phyloP scores from a whole-genome alignment of 441 rosid genomes.

The Omphalea diandra region DNA sequence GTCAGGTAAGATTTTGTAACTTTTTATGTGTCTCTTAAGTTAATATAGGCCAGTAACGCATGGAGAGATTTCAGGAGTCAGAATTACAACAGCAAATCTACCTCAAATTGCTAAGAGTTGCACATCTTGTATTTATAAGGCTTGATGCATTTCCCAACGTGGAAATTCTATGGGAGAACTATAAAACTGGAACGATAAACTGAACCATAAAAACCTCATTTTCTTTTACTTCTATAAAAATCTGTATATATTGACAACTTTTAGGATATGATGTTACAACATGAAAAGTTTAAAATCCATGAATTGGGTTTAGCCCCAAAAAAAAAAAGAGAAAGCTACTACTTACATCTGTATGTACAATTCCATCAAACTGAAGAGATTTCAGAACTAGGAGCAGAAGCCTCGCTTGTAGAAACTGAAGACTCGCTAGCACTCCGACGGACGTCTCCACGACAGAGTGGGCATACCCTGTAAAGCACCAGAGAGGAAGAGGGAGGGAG shows the following conservation, averaged over 20 bases:
- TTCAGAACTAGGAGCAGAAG: constrained; percentile 32
- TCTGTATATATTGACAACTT: not conserved
- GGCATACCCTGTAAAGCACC: constrained; percentile 52
- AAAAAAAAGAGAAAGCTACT: not conserved
- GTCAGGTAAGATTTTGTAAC: too few relatives aligned
- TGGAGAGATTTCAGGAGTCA: too few relatives aligned
- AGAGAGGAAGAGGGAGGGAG: not conserved
- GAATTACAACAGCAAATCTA: too few relatives aligned
- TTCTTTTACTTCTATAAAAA: not conserved
- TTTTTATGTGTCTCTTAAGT: too few relatives aligned
- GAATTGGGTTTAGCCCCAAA: not conserved
- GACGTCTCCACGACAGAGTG: constrained; percentile 71
- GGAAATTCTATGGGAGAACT: not conserved
- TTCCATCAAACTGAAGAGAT: constrained; percentile 29
- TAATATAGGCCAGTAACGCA: too few relatives aligned
- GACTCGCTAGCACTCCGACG: constrained; percentile 28
- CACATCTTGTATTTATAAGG: too few relatives aligned
- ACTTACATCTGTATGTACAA: constrained; percentile 33
- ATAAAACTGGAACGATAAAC: not conserved
- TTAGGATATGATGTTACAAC: not conserved
- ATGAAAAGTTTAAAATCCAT: not conserved
- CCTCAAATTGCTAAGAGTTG: too few relatives aligned
- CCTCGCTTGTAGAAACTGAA: constrained; percentile 14
- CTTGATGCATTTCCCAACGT: too few relatives aligned
- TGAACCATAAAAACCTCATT: not conserved